Percentiles rank a stretch among this genome's conserved stretches.
Conservation (phyloP, 1,284 basidiomycete species). For the Coniferiporia sulphurascens region DNA sequence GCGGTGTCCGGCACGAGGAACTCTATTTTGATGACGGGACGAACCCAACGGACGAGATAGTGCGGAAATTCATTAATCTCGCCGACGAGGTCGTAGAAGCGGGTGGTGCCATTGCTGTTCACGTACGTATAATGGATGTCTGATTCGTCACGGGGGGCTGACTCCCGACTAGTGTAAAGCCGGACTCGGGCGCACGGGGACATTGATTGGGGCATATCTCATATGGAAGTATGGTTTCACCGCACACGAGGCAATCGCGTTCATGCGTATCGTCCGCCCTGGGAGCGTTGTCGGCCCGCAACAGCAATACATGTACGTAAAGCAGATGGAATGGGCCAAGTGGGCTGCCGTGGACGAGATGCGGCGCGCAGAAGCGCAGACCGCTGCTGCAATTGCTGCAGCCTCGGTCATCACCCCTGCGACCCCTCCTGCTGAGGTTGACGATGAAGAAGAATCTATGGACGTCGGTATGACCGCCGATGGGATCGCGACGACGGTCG, state of each 20-base stretch:
- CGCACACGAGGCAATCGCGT: slow-evolving; percentile 95
- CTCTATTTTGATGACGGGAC: slow-evolving; percentile 99
- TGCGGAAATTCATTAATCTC: slow-evolving; percentile 83
- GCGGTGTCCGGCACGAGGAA: slow-evolving; percentile 87
- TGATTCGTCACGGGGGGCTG: slow-evolving; percentile 21
- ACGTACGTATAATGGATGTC: slow-evolving; percentile 48
- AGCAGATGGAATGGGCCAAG: slow-evolving; percentile 90
- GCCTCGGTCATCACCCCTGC: slow-evolving; percentile 64
- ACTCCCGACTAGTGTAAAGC: slow-evolving; percentile 75
- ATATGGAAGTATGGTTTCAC: slow-evolving; percentile 99
- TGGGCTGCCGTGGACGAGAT: slow-evolving; percentile 86
- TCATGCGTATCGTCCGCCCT: slow-evolving; percentile 96
- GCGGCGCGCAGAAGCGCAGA: slow-evolving; percentile 41
- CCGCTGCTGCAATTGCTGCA: slow-evolving; percentile 37
- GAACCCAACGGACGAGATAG: slow-evolving; percentile 93
- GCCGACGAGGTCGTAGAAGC: slow-evolving; percentile 73
- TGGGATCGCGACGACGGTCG: slow-evolving; percentile 26
- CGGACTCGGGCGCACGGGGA: slow-evolving; percentile 89
- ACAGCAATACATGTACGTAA: slow-evolving; percentile 95
- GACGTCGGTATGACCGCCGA: slow-evolving; percentile 36
- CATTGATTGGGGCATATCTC: slow-evolving; percentile 94
- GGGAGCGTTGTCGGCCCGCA: slow-evolving; percentile 94
- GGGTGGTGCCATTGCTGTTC: slow-evolving; percentile 84
- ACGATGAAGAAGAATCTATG: slow-evolving; percentile 42
- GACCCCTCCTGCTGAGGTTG: slow-evolving; percentile 70